These are phyloP conservation scores for Tulasnella sp. DNA, from an alignment of 768 basidiomycete genomes.

Conservation along the genomic window DNA sequence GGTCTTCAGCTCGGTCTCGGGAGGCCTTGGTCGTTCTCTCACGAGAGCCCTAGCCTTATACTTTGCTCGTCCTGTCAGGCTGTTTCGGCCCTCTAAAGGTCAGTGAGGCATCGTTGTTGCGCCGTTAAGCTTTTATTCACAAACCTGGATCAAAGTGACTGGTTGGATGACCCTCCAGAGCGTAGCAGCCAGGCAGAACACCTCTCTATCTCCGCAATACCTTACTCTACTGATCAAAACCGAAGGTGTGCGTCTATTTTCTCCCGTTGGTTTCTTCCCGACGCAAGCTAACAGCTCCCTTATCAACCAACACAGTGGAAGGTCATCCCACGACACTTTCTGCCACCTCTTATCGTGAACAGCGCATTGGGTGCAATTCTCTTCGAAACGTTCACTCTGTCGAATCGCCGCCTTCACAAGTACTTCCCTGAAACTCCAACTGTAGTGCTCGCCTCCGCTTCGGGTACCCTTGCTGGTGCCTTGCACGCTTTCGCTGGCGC, in stretches of 20 bases:
- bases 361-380: conserved; percentile 13
- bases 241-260: conserved; percentile 13
- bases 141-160: neutral
- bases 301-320: conserved; percentile 1
- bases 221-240: conserved; percentile 9
- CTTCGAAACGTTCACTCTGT: conserved; percentile 15
- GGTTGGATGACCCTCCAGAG: conserved; percentile 15
- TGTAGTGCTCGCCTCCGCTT: conserved; percentile 3
- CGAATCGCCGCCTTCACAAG: neutral
- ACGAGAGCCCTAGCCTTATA: conserved; percentile 14
- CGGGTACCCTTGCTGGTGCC: conserved; percentile 10
- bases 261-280: neutral
- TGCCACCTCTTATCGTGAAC: conserved; percentile 16
- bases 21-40: conserved; percentile 10
- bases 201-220: conserved; percentile 11
- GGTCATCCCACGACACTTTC: conserved; percentile 16
- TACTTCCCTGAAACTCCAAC: conserved; percentile 3
- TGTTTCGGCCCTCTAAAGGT: conserved; percentile 15
- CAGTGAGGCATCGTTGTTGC: neutral
- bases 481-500: conserved; percentile 15
- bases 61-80: conserved; percentile 14
- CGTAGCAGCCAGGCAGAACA: conserved; percentile 3
- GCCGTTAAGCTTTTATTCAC: neutral
- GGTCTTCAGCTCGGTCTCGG: conserved; percentile 10
- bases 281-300: neutral